phyloP scores from a whole-genome alignment of 768 basidiomycete genomes.

The Macrolepiota albuminosa region DNA sequence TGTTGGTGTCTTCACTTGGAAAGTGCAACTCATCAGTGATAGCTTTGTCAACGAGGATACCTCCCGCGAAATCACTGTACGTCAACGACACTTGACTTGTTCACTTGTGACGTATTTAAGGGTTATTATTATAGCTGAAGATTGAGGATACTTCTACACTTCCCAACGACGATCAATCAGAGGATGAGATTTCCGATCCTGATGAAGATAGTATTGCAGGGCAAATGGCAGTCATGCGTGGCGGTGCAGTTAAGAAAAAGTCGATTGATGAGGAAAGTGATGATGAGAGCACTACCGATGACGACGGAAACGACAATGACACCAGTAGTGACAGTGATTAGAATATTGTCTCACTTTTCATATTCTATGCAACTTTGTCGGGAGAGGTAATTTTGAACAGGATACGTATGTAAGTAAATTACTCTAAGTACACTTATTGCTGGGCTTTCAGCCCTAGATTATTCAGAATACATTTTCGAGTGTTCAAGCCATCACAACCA shows the following conservation, averaged over 20 bases:
- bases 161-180: conserved; percentile 51
- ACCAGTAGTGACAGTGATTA: conserved; percentile 44
- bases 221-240: conserved; percentile 96
- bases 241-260: conserved; percentile 74
- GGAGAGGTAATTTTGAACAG: conserved; percentile 14
- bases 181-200: conserved; percentile 97
- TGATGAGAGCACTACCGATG: conserved; percentile 47
- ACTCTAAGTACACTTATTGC: conserved; percentile 2
- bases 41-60: conserved; percentile 84
- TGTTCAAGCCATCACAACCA: not conserved
- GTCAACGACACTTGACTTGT: conserved; percentile 21
- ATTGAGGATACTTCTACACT: conserved; percentile 70
- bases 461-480: not conserved
- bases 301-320: conserved; percentile 44
- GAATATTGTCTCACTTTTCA: conserved; percentile 17
- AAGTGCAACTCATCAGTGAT: conserved; percentile 80
- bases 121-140: conserved; percentile 53
- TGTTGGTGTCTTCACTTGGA: conserved; percentile 85
- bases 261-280: conserved; percentile 50
- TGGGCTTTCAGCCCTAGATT: not conserved
- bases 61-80: conserved; percentile 63
- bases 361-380: conserved; percentile 3
- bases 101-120: conserved; percentile 4
- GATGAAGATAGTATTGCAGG: conserved; percentile 96
- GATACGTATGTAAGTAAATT: conserved; percentile 14